A percentile compares a stretch with the other conserved stretches of the same genome.
These are phyloP conservation scores for Cyclotella atomus DNA, from an alignment of 108 stramenopile genomes.

Conservation along the genomic window DNA sequence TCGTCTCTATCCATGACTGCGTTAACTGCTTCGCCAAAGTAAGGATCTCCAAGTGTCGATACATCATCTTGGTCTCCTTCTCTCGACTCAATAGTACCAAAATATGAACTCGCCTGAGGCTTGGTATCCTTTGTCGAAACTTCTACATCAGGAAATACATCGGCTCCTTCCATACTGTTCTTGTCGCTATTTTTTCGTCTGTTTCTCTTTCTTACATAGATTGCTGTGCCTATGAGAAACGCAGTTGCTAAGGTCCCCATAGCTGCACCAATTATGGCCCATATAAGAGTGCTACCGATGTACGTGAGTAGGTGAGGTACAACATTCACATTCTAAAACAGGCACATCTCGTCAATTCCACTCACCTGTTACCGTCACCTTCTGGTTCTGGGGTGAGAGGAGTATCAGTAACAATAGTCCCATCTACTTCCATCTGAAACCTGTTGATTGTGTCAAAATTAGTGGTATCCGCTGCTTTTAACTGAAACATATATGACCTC, in stretches of 20 bases:
- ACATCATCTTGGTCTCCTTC: conserved; percentile 81
- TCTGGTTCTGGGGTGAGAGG: background rate
- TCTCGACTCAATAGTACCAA: conserved; percentile 49
- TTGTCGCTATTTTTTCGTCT: background rate
- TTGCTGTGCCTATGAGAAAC: conserved; percentile 11
- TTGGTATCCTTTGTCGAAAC: background rate
- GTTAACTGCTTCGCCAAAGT: conserved; percentile 64
- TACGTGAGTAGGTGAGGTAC: no score
- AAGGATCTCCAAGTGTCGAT: conserved; percentile 82
- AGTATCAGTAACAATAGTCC: conserved; percentile 1
- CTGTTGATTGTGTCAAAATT: conserved; percentile 15
- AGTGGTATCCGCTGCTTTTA: conserved; percentile 21
- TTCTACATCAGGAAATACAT: background rate
- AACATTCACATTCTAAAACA: no score
- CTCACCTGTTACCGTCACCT: no score
- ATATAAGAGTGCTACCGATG: conserved; percentile 18
- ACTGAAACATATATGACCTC: conserved; percentile 12
- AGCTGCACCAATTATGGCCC: conserved; percentile 24
- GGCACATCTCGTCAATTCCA: no score
- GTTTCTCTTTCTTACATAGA: conserved; percentile 6
- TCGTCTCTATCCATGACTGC: conserved; percentile 30
- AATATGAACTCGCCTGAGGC: conserved; percentile 28
- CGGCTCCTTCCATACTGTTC: background rate
- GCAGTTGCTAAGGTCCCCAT: conserved; percentile 20
- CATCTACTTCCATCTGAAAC: conserved; percentile 27